Percentiles rank a stretch among this genome's conserved stretches.
These are phyloP conservation scores for Phaffia rhodozyma DNA, from an alignment of 1,284 basidiomycete genomes.

Conservation along the genomic window DNA sequence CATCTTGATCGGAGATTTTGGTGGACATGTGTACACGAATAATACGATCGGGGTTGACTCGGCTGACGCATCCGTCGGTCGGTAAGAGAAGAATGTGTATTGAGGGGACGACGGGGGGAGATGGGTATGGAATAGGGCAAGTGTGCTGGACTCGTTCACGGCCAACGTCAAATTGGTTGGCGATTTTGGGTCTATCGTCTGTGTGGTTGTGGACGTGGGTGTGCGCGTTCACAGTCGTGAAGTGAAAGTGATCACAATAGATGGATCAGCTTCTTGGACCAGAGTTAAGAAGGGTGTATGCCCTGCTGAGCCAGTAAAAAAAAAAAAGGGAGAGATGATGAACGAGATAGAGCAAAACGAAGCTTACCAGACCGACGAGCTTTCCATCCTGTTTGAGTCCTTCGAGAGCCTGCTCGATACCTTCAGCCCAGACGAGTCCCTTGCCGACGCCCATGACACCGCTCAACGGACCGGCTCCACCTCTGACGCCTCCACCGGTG, in stretches of 20 bases:
- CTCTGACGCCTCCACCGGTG: not conserved
- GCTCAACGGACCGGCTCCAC: slow-evolving; percentile 4
- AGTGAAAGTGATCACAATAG: not conserved
- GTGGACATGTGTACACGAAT: slow-evolving; percentile 14
- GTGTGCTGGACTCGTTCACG: not conserved
- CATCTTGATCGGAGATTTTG: slow-evolving; percentile 12
- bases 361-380: slow-evolving; percentile 15
- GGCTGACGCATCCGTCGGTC: not conserved
- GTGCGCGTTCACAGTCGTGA: too few species aligned
- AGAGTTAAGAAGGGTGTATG: not conserved
- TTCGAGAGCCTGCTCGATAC: slow-evolving; percentile 14
- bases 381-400: slow-evolving; percentile 5
- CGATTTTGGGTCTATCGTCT: slow-evolving; percentile 4
- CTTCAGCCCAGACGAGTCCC: slow-evolving; percentile 11
- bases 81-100: slow-evolving; percentile 17
- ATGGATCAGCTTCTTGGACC: not conserved
- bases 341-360: not conserved
- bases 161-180: slow-evolving; percentile 5
- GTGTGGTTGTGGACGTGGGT: too few species aligned
- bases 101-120: slow-evolving; percentile 11
- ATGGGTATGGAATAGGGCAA: not conserved
- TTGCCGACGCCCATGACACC: slow-evolving; percentile 8
- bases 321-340: not conserved
- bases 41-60: not conserved
- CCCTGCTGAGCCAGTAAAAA: not conserved